phyloP scores from a whole-genome alignment of 192 early-diverging fungal genomes.

The Backusella mclennaniae region DNA sequence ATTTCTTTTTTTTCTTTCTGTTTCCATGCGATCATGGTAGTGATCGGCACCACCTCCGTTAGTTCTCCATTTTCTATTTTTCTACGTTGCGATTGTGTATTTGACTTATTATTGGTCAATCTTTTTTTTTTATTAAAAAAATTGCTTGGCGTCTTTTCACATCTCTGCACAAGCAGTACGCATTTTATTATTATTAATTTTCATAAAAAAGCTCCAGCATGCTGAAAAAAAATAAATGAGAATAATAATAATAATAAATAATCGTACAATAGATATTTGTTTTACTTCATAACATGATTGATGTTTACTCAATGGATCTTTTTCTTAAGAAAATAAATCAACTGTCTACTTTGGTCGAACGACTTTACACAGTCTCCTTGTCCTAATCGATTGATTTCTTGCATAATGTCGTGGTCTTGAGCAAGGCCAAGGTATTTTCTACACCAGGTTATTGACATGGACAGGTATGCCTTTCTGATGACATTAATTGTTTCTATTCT shows the following conservation, averaged over 20 bases:
- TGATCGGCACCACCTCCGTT: too few species aligned
- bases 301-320: background rate
- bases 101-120: too few species aligned
- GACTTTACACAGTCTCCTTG: background rate
- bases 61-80: too few species aligned
- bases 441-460: background rate
- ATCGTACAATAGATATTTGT: background rate
- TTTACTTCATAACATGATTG: background rate
- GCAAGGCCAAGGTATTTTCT: background rate
- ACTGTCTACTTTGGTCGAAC: background rate
- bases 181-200: too few species aligned
- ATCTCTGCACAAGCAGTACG: too few species aligned
- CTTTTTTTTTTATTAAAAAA: background rate
- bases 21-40: too few species aligned
- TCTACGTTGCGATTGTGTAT: too few species aligned
- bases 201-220: too few species aligned
- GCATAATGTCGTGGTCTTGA: background rate
- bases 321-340: background rate
- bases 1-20: too few species aligned
- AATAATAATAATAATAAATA: too few species aligned
- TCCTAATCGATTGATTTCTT: background rate
- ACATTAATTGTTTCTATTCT: background rate
- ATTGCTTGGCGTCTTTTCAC: too few species aligned
- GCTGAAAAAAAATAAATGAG: too few species aligned
- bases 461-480: background rate